phyloP scores from a whole-genome alignment of 2,329 filamentous ascomycete species.

The Colletotrichum eremochloae region DNA sequence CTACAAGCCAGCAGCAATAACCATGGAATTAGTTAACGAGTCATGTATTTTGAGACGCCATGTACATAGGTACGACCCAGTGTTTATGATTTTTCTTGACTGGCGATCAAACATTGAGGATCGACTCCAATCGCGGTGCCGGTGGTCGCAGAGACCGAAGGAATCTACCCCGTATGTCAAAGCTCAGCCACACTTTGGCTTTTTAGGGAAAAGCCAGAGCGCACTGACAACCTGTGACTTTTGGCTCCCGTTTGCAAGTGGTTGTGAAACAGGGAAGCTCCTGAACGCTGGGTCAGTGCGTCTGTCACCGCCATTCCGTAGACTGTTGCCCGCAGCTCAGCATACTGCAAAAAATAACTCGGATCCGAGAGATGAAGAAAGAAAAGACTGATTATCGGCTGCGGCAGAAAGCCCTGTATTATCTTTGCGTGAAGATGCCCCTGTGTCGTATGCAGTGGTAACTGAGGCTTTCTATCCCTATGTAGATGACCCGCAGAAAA shows the following conservation, averaged over 20 bases:
- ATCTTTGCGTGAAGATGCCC: not conserved
- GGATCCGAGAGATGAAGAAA: not conserved
- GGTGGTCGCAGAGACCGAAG: not conserved
- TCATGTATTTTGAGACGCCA: not conserved
- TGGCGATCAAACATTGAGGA: not conserved
- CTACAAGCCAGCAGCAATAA: not conserved
- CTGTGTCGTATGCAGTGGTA: not conserved
- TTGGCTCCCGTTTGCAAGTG: not conserved
- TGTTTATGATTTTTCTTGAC: not conserved
- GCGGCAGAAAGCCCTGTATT: not conserved
- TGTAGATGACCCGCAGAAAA: not conserved
- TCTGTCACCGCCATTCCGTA: not conserved
- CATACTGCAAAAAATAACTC: not conserved
- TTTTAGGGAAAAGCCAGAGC: not conserved
- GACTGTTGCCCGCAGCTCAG: not conserved
- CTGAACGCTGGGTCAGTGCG: conserved; percentile 7
- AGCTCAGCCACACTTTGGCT: not conserved
- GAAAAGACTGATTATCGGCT: not conserved
- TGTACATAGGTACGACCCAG: not conserved
- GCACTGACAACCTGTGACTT: not conserved
- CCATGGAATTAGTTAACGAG: not conserved
- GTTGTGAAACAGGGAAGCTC: not conserved
- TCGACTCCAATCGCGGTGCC: not conserved
- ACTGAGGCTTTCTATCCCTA: not conserved
- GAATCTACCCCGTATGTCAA: not conserved